Evolutionary conservation across 208 protist genomes (phyloP), one percentile per base, ranked within the genome.

Genomic region (Acanthamoeba triangularis): DNA sequence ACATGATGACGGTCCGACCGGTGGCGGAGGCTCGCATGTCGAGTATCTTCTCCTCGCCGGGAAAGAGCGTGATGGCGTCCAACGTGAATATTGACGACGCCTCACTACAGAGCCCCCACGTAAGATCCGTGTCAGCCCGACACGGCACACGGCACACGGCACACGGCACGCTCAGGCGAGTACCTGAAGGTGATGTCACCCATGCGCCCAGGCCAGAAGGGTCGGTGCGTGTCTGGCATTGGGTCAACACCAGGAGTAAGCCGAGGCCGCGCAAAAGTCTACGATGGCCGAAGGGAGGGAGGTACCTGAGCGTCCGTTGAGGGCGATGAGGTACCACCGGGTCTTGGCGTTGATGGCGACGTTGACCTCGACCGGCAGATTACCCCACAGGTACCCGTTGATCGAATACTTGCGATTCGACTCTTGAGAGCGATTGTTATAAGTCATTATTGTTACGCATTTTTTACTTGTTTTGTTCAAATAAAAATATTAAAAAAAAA

Each of bases 341-440:
- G 30, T 44, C n/a, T 5, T n/a, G 16, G 69, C 69, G 13, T 35
- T 10, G 8, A n/a, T n/a, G 30, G 69, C 47, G 69, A 78, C 30
- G 37, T 3, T 78, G 33, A 35, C 13, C 2, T 30, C 30, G n/a
- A 35, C 33, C 23, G 69, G 69, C 37, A 78, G 37, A n/a, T 78
- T 78, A 30, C 69, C 69, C 13, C n/a, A 78, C 30, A 78, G 69
- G 37, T 44, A 78, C 69, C 69, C 69, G 37, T 78, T 78, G 69
- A 78, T 78, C 8, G 69, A 14, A 14, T 78, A 78, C 37, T 78
- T 78, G 69, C 69, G 69, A n/a, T 78, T 78, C 69, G 69, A 78
- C 30, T 78, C 69, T 78, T 1, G 37, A 41, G 37, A 41, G 37
- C 37, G 37, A 3, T 41, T 41, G 3, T 41, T 41, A 41, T 41